Evolutionary conservation across 768 basidiomycete species (phyloP).

Genomic region (Mycena latifolia): DNA sequence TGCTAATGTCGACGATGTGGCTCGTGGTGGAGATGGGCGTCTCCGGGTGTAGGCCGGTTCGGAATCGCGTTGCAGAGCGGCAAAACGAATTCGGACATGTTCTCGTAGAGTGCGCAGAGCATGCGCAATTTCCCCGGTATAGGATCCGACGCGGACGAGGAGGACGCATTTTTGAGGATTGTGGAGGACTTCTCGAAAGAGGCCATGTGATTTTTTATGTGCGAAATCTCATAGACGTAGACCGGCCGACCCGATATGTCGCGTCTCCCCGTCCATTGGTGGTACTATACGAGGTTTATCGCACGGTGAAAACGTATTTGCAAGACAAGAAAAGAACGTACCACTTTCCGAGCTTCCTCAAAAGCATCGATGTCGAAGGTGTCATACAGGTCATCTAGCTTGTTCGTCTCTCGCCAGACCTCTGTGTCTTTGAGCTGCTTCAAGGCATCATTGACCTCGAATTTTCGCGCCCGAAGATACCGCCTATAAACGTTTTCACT

Average conservation of each 20-base stretch:
- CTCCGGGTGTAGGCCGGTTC: slow-evolving; percentile 44
- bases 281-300: slow-evolving; percentile 47
- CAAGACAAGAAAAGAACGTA: not conserved
- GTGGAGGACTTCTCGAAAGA: slow-evolving; percentile 56
- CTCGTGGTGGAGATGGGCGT: slow-evolving; percentile 56
- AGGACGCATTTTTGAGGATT: slow-evolving; percentile 13
- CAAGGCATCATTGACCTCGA: slow-evolving; percentile 60
- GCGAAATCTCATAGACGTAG: slow-evolving; percentile 50
- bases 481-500: slow-evolving; percentile 51
- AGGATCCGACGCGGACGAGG: slow-evolving; percentile 15
- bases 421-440: slow-evolving; percentile 65
- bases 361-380: slow-evolving; percentile 60
- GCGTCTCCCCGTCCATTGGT: slow-evolving; percentile 68
- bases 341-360: slow-evolving; percentile 54
- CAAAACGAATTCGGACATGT: slow-evolving; percentile 61
- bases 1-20: slow-evolving; percentile 63
- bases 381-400: slow-evolving; percentile 61
- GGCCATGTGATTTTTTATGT: slow-evolving; percentile 55
- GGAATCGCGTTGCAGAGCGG: slow-evolving; percentile 60
- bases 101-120: slow-evolving; percentile 54
- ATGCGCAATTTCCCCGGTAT: slow-evolving; percentile 30
- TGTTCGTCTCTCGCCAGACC: slow-evolving; percentile 61
- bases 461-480: slow-evolving; percentile 70
- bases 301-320: not conserved
- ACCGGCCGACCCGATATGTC: slow-evolving; percentile 54